phyloP scores from a whole-genome alignment of 2,329 filamentous ascomycete species.

The Fusarium sp. region DNA sequence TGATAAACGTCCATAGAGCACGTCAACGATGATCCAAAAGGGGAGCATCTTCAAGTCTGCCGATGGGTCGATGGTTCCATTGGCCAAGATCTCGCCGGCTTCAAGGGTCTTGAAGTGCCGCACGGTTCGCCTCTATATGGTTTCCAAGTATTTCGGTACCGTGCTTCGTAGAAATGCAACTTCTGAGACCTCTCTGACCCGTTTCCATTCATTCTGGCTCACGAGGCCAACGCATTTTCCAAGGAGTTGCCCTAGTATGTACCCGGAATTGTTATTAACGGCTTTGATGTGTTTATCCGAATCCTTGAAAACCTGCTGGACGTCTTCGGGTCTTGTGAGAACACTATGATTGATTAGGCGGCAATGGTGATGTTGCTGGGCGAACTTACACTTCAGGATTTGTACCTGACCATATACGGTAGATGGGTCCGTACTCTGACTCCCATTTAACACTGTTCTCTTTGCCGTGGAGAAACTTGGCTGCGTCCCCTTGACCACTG shows the following conservation, averaged over 20 bases:
- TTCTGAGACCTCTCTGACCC: not conserved
- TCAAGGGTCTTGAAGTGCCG: not conserved
- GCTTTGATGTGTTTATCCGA: not conserved
- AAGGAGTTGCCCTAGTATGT: rapidly evolving
- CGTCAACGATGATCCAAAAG: not conserved
- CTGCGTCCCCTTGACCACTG: not conserved
- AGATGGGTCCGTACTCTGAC: not conserved
- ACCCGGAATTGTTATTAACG: not conserved
- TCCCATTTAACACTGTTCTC: not conserved
- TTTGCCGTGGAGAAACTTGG: not conserved
- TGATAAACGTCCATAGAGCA: not conserved
- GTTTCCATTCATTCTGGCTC: not conserved
- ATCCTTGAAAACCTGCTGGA: not conserved
- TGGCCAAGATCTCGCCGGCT: not conserved
- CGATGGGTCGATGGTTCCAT: not conserved
- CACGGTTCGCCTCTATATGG: not conserved
- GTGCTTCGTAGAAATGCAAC: not conserved
- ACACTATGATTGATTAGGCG: not conserved
- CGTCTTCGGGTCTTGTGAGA: not conserved
- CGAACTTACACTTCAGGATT: not conserved
- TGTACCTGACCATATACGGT: not conserved
- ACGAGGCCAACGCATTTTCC: not conserved
- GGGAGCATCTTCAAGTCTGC: not conserved
- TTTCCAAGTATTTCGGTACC: not conserved
- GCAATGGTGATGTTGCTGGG: too few relatives aligned